These are phyloP conservation scores for Polytrichum formosum DNA, from an alignment of 225 moss, liverwort and hornwort species.

Conservation along the genomic window DNA sequence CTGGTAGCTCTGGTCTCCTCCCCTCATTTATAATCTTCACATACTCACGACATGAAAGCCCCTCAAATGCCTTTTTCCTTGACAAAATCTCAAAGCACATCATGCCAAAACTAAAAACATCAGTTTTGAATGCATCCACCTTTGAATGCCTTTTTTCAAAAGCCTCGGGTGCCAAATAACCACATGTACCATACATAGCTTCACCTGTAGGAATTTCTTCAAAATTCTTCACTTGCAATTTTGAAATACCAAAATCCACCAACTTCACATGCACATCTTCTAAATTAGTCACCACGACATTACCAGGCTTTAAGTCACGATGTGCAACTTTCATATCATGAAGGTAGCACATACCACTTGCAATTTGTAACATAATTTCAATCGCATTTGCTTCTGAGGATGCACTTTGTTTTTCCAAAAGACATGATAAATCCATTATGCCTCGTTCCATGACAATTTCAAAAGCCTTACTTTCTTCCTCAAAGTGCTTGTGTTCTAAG, in stretches of 20 bases:
- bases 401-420: background rate
- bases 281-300: background rate
- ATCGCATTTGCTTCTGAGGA: background rate
- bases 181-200: background rate
- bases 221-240: background rate
- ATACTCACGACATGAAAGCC: too few relatives aligned
- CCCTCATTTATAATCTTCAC: too few relatives aligned
- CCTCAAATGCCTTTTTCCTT: too few relatives aligned
- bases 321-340: background rate
- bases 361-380: background rate
- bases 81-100: background rate
- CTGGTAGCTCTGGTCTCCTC: too few relatives aligned
- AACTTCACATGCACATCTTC: background rate
- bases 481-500: background rate
- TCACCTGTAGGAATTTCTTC: background rate
- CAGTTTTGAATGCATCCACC: background rate
- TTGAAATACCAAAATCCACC: slow-evolving; percentile 8
- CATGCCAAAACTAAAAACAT: background rate
- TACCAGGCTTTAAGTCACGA: too few relatives aligned
- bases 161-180: slow-evolving; percentile 1
- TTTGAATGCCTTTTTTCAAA: too few relatives aligned
- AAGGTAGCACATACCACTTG: background rate
- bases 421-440: background rate
- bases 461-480: background rate
- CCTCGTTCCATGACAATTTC: background rate